phyloP scores from a whole-genome alignment of 768 basidiomycete genomes.

The Cyathus striatus region DNA sequence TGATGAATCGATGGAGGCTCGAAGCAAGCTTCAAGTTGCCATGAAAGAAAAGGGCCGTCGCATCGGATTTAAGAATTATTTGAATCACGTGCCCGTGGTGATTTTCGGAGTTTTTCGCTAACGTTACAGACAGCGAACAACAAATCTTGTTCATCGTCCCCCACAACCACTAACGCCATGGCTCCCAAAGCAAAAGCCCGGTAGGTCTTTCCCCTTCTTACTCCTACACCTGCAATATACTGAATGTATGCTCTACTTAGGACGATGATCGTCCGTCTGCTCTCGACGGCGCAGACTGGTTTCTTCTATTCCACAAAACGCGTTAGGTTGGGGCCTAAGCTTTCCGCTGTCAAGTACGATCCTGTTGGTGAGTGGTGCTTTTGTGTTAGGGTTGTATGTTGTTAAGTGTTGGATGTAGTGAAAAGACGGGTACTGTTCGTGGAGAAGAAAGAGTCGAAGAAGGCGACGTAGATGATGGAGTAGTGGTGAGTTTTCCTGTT shows the following conservation, averaged over 20 bases:
- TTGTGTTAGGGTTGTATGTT: background rate
- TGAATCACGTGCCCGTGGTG: no score
- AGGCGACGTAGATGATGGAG: conserved; percentile 15
- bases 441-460: conserved; percentile 73
- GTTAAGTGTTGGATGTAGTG: conserved; percentile 32
- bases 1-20: no score
- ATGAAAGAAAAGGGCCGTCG: no score
- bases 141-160: no score
- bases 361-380: conserved; percentile 56
- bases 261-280: conserved; percentile 80
- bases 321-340: conserved; percentile 65
- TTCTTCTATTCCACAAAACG: conserved; percentile 87
- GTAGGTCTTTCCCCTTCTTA: conserved; percentile 20
- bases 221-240: background rate
- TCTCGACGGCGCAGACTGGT: conserved; percentile 89
- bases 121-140: no score
- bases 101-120: no score
- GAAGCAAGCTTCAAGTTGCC: no score
- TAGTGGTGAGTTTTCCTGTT: background rate
- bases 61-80: no score
- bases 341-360: conserved; percentile 92
- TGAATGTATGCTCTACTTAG: conserved; percentile 28
- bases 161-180: conserved; percentile 43
- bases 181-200: conserved; percentile 62
- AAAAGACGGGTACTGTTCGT: conserved; percentile 72